Evolutionary conservation across 2,329 filamentous ascomycete species (phyloP).

Genomic region (Tolypocladium guangdongense): DNA sequence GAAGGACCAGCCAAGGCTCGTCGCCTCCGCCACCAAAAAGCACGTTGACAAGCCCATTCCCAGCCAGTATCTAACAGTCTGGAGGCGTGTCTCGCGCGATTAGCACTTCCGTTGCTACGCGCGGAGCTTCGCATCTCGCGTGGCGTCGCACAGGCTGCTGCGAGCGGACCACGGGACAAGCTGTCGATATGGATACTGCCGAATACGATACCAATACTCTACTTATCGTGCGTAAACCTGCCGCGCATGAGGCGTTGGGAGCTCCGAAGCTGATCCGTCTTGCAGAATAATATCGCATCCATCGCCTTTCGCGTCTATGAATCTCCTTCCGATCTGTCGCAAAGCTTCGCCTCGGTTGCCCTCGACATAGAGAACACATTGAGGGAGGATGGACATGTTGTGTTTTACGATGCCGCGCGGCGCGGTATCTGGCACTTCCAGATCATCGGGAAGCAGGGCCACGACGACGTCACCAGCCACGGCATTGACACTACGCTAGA

Average conservation of each 20-base stretch:
- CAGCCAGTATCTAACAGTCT: background rate
- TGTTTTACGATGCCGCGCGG: conserved; percentile 38
- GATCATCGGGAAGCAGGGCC: conserved; percentile 30
- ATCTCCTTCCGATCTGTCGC: conserved; percentile 29
- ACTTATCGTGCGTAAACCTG: conserved; percentile 36
- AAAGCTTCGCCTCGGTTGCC: conserved; percentile 32
- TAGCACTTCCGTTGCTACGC: conserved; percentile 3
- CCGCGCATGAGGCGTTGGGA: no score
- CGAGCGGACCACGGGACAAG: conserved; percentile 7
- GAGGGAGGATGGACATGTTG: conserved; percentile 41
- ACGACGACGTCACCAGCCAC: conserved; percentile 10
- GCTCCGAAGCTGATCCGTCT: conserved; percentile 5
- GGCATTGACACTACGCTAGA: conserved; percentile 29
- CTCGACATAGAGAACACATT: conserved; percentile 41
- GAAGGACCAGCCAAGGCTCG: conserved; percentile 7
- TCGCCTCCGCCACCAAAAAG: conserved; percentile 3
- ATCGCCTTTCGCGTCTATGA: conserved; percentile 46
- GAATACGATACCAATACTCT: conserved; percentile 54
- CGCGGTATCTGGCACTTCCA: conserved; percentile 46
- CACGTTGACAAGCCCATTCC: background rate
- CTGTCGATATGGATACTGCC: conserved; percentile 49
- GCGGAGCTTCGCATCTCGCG: background rate
- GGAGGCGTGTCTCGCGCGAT: background rate
- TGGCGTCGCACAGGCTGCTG: conserved; percentile 1
- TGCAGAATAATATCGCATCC: conserved; percentile 45